These are phyloP conservation scores for Kazachstania africana DNA, from an alignment of 805 yeast genomes.

Conservation along the genomic window DNA sequence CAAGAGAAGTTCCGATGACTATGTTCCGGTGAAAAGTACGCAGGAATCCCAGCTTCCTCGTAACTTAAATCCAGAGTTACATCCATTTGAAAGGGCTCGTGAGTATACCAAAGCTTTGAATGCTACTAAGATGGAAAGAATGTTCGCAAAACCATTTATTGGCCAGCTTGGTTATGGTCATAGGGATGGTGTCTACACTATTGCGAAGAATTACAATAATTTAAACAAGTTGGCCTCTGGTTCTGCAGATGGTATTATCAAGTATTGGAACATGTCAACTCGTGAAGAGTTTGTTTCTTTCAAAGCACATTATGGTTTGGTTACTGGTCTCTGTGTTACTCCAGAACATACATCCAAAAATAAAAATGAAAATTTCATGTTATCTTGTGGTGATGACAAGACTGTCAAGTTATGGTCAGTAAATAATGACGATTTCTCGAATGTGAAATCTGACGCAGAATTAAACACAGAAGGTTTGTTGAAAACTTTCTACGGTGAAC, in stretches of 20 bases:
- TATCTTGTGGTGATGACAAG: constrained; percentile 88
- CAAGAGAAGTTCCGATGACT: constrained; percentile 79
- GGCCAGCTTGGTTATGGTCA: constrained; percentile 95
- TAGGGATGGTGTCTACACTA: constrained; percentile 81
- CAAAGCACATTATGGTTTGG: constrained; percentile 84
- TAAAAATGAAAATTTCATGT: constrained; percentile 32
- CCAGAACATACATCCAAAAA: constrained; percentile 28
- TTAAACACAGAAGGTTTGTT: constrained; percentile 31
- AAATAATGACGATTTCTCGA: constrained; percentile 36
- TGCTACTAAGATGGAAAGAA: constrained; percentile 89
- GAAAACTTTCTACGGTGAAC: constrained; percentile 74
- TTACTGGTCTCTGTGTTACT: constrained; percentile 72
- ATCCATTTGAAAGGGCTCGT: constrained; percentile 94
- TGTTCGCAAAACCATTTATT: constrained; percentile 95
- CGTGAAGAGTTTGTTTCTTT: constrained; percentile 65
- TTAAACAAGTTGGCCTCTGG: constrained; percentile 79
- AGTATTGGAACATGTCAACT: constrained; percentile 84
- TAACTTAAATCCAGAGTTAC: constrained; percentile 85
- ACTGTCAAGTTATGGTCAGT: constrained; percentile 85
- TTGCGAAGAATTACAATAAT: constrained; percentile 65
- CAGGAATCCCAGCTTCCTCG: constrained; percentile 83
- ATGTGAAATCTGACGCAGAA: constrained; percentile 22
- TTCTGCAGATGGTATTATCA: constrained; percentile 89
- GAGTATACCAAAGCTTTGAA: constrained; percentile 91
- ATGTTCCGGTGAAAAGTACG: constrained; percentile 83